Base-by-base conservation (phyloP, 345 rosid genomes). In the Chamaenerion angustifolium region DNA sequence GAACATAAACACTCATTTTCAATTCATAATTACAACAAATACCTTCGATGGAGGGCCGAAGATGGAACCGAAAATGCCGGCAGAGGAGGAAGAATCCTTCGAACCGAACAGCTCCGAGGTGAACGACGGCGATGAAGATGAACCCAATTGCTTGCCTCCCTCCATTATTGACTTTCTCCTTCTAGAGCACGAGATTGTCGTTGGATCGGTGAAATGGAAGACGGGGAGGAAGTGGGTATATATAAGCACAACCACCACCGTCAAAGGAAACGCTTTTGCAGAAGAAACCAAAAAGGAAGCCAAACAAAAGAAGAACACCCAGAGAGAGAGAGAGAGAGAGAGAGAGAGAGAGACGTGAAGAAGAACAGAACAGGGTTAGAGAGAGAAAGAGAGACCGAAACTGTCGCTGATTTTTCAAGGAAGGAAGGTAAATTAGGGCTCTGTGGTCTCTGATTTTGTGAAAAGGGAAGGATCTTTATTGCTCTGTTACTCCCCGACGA, bases 81-180 rank as follows among this genome's bases (percentile, higher is more conserved):
- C 25, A 8, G 88, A 69, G 3, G 90, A 52, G 40, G 83, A 65
- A 3, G 79, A 56, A 12, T 81, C 87, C 57, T 65, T 72, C 11
- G 83, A 68, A 12, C 87, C 89, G 65, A 87, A 87, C 64, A 87
- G 74, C 62, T 87, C 80, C 49, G 76, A 66, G 27, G 81, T 66
- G 41, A 79, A 53, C 0, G 61, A 56, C 1, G 60, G 43, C 3
- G 44, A 13, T 2, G 79, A 52, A 0, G 79, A 65, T 3, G 46
- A 53, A 23, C 67, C 72, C 0, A 46, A 56, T 31, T 56, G 75
- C 52, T 73, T 78, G 54, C 66, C 62, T 62, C 71, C 76, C 60
- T 83, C 94, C 94, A 83, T 87, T 55, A 14, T 45, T 56, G 25
- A 59, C 57, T 19, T 42, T 23, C 51, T 43, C 40, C 59, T 42